phyloP scores from a whole-genome alignment of 352 stramenopile genomes.

The Phytophthora syringae region DNA sequence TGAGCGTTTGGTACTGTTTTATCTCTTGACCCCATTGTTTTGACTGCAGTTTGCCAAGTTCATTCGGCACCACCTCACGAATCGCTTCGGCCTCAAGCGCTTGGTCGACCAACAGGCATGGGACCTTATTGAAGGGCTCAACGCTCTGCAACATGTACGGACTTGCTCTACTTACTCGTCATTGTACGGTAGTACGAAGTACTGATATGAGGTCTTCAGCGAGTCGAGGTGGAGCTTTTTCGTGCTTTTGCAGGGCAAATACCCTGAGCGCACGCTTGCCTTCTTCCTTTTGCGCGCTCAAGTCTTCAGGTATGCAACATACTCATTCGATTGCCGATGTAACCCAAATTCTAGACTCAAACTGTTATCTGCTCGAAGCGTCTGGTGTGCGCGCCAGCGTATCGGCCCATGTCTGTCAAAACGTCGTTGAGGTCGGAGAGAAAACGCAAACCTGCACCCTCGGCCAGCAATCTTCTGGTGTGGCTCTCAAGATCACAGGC shows the following conservation, averaged over 20 bases:
- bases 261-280: slow-evolving; percentile 44
- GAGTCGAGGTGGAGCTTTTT: slow-evolving; percentile 70
- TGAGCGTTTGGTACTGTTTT: background rate
- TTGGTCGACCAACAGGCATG: slow-evolving; percentile 70
- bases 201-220: slow-evolving; percentile 15
- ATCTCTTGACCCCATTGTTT: background rate
- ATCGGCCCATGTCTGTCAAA: slow-evolving; percentile 41
- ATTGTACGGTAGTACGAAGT: background rate
- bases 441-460: slow-evolving; percentile 30
- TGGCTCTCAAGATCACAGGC: slow-evolving; percentile 66
- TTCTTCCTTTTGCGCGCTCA: slow-evolving; percentile 68
- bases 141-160: slow-evolving; percentile 47
- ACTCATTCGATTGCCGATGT: background rate
- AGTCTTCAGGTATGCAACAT: slow-evolving; percentile 43
- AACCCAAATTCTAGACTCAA: background rate
- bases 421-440: slow-evolving; percentile 11
- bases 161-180: background rate
- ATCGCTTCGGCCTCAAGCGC: slow-evolving; percentile 63
- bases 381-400: slow-evolving; percentile 25
- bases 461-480: slow-evolving; percentile 24
- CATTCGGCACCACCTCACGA: slow-evolving; percentile 67
- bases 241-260: slow-evolving; percentile 57
- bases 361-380: slow-evolving; percentile 20
- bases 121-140: slow-evolving; percentile 61
- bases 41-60: slow-evolving; percentile 50